Evolutionary conservation across 495 filamentous ascomycete species (phyloP).

Genomic region (Tuber aestivum): DNA sequence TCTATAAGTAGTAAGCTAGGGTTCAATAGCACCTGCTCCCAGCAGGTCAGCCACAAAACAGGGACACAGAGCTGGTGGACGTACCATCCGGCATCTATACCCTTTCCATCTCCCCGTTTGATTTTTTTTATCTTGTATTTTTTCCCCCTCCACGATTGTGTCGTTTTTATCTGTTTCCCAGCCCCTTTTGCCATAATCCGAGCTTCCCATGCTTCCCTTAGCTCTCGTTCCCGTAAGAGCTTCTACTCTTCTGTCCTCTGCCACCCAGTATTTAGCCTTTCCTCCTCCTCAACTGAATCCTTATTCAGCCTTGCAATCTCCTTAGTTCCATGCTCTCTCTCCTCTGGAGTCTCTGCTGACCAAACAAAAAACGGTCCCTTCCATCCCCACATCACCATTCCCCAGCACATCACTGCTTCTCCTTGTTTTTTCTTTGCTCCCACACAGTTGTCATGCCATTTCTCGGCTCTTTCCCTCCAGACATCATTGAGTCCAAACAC

Average conservation of each 20-base stretch:
- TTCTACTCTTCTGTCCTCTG: not conserved
- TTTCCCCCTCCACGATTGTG: not conserved
- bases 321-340: not conserved
- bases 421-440: no score
- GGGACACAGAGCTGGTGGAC: not conserved
- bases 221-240: not conserved
- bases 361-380: conserved; percentile 10
- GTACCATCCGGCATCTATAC: not conserved
- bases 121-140: not conserved
- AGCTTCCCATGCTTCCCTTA: not conserved
- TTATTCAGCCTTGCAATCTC: not conserved
- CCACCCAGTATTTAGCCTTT: not conserved
- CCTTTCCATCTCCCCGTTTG: not conserved
- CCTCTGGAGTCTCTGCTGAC: not conserved
- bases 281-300: not conserved
- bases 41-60: not conserved
- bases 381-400: conserved; percentile 2
- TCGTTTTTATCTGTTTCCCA: not conserved
- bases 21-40: not conserved
- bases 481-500: no score
- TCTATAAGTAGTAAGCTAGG: not conserved
- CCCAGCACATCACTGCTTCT: conserved; percentile 1
- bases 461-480: no score
- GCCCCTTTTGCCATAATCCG: not conserved
- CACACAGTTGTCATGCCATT: no score